Base-by-base conservation (phyloP, 768 basidiomycete genomes). In the Psilocybe cyanescens region DNA sequence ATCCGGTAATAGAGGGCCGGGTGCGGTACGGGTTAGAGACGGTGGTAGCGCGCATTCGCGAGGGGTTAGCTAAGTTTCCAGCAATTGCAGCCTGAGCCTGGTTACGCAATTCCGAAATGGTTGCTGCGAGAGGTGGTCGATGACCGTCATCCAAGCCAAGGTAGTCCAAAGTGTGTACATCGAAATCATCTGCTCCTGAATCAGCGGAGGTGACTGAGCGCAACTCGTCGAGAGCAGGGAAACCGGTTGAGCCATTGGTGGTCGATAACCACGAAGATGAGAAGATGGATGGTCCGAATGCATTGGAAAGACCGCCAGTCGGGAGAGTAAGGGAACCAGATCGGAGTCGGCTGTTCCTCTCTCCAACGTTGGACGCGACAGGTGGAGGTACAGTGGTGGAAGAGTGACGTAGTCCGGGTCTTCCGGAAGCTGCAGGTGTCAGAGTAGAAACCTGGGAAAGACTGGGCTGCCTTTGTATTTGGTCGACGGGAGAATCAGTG, bases 141-240 rank as follows among this genome's bases (percentile, higher is more conserved):
- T 94, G 72, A 37, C 65, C 64, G 62, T 81, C 96, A 68, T 95
- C 97, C 68, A 99, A 82, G 47, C 97, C 97, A 53, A 99, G 91
- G 75, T 98, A 98, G 75, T 97, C 96, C 62, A 99, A 85, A 29
- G 97, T 98, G 71, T 95, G 94, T 48, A 95, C 92, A 68, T 95
- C 92, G 73, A 94, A 92, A 53, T 94, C 91, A 57, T 97, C 96
- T 24, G 85, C 81, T n/a, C 81, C 85, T 17, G 90, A 90, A 71
- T 93, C 91, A 64, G 86, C 86, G 47, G 92, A 93, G 30, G 86
- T 85, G 48, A 90, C 88, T 49, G 92, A 92, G 64, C 90, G 90
- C 68, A 92, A 75, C 74, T 95, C 94, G 60, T 94, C 93, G 68
- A 93, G 78, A 66, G 86, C 81, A 37, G 87, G 80, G 65, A 88